Percentiles rank a stretch among this genome's conserved stretches.
Evolutionary conservation across 352 stramenopile genomes (phyloP).

Genomic region (Pythium periplocum): DNA sequence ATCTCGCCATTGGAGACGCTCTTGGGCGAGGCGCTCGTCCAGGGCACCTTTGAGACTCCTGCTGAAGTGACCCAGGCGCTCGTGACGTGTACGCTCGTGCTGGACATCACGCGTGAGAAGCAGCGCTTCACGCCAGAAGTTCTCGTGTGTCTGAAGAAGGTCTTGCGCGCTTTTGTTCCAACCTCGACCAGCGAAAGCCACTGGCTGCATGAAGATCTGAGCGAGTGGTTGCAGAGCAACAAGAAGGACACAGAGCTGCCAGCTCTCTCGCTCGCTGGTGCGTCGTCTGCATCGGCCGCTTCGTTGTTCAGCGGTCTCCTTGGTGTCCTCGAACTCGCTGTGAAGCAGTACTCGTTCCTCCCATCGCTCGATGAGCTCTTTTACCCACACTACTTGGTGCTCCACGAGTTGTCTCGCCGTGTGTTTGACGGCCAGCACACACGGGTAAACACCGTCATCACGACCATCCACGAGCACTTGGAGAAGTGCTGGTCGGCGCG

Average conservation of each 20-base stretch:
- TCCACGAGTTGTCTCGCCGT: conserved; percentile 52
- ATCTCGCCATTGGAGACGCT: conserved; percentile 90
- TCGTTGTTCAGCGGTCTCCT: conserved; percentile 43
- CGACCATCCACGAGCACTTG: conserved; percentile 38
- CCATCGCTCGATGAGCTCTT: conserved; percentile 75
- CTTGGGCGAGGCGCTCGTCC: conserved; percentile 85
- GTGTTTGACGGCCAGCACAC: conserved; percentile 19
- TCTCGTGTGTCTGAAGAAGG: conserved; percentile 38
- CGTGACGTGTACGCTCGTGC: conserved; percentile 58
- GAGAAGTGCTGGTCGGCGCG: conserved; percentile 39
- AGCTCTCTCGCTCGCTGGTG: conserved; percentile 28
- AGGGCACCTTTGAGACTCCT: conserved; percentile 56
- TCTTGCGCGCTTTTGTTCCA: conserved; percentile 46
- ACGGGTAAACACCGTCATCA: conserved; percentile 44
- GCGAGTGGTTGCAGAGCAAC: conserved; percentile 24
- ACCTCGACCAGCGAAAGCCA: conserved; percentile 16
- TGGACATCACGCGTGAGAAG: conserved; percentile 83
- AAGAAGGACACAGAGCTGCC: conserved; percentile 24
- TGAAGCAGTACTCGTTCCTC: conserved; percentile 53
- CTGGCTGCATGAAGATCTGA: conserved; percentile 46
- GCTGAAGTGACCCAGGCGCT: conserved; percentile 84
- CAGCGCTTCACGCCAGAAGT: conserved; percentile 89
- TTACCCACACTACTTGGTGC: conserved; percentile 59
- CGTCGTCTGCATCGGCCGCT: conserved; percentile 36
- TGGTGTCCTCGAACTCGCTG: conserved; percentile 36